These are phyloP conservation scores for Grosmannia clavigera DNA, from an alignment of 2,329 filamentous ascomycete genomes.

Conservation along the genomic window DNA sequence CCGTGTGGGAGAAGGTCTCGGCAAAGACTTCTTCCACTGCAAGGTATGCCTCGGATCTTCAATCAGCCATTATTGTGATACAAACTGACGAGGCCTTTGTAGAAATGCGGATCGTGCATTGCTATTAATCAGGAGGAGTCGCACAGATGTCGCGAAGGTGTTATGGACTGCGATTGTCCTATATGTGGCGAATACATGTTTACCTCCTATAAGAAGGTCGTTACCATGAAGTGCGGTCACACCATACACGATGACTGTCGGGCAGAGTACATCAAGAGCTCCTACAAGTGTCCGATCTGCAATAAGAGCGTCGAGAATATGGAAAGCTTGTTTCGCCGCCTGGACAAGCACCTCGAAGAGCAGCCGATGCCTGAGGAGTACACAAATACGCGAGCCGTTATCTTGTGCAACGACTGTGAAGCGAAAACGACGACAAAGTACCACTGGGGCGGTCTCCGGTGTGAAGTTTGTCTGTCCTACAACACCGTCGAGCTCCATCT, in stretches of 20 bases:
- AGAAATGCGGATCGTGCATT: constrained; percentile 90
- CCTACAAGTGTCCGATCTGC: constrained; percentile 94
- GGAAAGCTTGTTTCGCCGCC: constrained; percentile 84
- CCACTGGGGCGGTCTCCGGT: constrained; percentile 92
- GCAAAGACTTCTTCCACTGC: constrained; percentile 97
- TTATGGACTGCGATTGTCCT: constrained; percentile 90
- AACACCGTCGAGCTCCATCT: constrained; percentile 53
- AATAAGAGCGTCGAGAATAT: constrained; percentile 96
- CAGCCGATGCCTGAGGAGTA: constrained; percentile 92
- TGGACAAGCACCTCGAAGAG: constrained; percentile 73
- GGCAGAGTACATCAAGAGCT: constrained; percentile 72
- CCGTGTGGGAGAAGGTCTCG: constrained; percentile 75
- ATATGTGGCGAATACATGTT: constrained; percentile 97
- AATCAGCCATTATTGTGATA: background rate
- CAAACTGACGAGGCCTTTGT: background rate
- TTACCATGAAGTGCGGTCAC: constrained; percentile 92
- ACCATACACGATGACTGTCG: constrained; percentile 90
- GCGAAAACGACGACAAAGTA: constrained; percentile 77
- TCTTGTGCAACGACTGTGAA: constrained; percentile 91
- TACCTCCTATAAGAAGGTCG: constrained; percentile 74
- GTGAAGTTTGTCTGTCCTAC: constrained; percentile 58
- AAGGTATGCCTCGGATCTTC: constrained; percentile 44
- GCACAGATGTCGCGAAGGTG: constrained; percentile 88
- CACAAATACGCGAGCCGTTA: constrained; percentile 62
- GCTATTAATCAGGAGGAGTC: constrained; percentile 72